Base-by-base conservation (phyloP, 2,329 filamentous ascomycete species). In the Annulohypoxylon truncatum region DNA sequence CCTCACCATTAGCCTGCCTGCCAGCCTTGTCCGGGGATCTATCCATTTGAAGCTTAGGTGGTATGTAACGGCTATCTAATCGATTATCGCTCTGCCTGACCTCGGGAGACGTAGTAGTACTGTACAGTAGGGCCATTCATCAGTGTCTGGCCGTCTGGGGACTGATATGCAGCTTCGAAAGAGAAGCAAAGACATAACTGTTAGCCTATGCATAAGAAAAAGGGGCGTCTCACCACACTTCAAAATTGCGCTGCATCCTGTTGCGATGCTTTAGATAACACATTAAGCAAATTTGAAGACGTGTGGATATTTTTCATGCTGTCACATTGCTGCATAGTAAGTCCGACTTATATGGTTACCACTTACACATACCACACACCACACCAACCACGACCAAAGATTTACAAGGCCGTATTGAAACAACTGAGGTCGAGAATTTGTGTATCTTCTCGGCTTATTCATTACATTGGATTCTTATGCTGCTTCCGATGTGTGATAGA, bases 11-110 rank as follows among this genome's bases (percentile, higher is more conserved):
- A 47, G 26, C 47, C 57, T 60, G 60, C 54, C 64, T 64, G 26
- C 52, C 61, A 63, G 60, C 54, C 64, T 64, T 60, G 60, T 28
- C 42, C 18, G 61, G 61, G 62, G 62, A 52, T 53, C 57, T 51
- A 28, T 48, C 44, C 44, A 48, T 26, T 35, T 12, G 29, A 20
- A 47, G 26, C 47, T 28, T 47, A 35, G 51, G 40, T 33, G 44
- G 44, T 38, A 58, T 40, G 55, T 31, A 42, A 65, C 57, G 20
- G 35, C 60, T 67, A 67, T 60, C 58, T 66, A 58, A 58, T 58
- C 38, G 54, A 63, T 60, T 50, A 64, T 53, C 55, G 28, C 29
- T 20, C 4, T 40, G 15, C 33, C 33, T n/a, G 4, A 35, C 13
- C 2, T 7, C 12, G 33, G n/a, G n/a, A 35, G 33, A 35, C 15